Conservation (phyloP, 768 basidiomycete species). For the Rossbeevera mucosa region DNA sequence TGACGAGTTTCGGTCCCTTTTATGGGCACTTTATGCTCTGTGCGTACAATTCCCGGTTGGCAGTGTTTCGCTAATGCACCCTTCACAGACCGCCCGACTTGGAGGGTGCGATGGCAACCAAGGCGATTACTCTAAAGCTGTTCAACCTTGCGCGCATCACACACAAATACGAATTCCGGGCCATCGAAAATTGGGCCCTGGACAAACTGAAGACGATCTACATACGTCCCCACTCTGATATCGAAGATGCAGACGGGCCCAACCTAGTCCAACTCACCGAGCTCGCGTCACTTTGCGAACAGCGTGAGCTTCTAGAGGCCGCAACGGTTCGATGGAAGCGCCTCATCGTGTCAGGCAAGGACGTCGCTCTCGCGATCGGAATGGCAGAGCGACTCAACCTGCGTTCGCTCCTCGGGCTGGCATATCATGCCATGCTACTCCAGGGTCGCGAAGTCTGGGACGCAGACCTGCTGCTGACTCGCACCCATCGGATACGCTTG, state of each 20-base stretch:
- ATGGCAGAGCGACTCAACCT: constrained; percentile 47
- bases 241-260: constrained; percentile 32
- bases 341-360: constrained; percentile 41
- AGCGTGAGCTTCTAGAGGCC: constrained; percentile 39
- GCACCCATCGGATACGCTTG: constrained; percentile 48
- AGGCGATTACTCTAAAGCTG: constrained; percentile 42
- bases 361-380: constrained; percentile 42
- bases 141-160: constrained; percentile 46
- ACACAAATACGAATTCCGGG: constrained; percentile 45
- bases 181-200: constrained; percentile 43
- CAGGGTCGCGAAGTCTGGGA: constrained; percentile 49
- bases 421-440: constrained; percentile 50
- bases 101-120: constrained; percentile 38
- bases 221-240: constrained; percentile 28
- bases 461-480: constrained; percentile 39
- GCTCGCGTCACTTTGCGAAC: constrained; percentile 48
- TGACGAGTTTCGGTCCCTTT: constrained; percentile 47
- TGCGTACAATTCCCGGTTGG: constrained; percentile 30
- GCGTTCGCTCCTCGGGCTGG: constrained; percentile 42
- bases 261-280: constrained; percentile 48
- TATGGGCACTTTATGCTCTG: constrained; percentile 52
- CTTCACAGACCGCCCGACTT: constrained; percentile 42
- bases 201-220: constrained; percentile 38
- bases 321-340: constrained; percentile 45
- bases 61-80: constrained; percentile 1